Conservation (phyloP, 805 yeast genomes). For the Torulaspora quercuum region DNA sequence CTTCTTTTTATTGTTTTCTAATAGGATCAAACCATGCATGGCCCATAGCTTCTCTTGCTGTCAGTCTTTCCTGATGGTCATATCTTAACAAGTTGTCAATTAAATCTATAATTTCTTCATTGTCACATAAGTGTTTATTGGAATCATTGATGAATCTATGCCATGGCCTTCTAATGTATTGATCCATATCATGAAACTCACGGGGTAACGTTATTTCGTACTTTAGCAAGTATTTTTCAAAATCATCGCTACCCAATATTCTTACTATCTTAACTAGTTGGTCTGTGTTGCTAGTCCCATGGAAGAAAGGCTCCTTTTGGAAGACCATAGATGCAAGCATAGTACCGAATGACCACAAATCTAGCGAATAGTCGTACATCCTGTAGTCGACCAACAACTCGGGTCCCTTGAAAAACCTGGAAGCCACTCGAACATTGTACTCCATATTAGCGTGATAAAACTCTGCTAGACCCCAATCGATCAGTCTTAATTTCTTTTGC, state of each 20-base stretch:
- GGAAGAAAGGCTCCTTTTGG: conserved; percentile 87
- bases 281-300: conserved; percentile 86
- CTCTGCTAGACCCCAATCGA: conserved; percentile 96
- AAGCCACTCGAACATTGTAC: conserved; percentile 90
- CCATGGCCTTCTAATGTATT: conserved; percentile 86
- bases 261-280: conserved; percentile 86
- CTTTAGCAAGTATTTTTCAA: conserved; percentile 63
- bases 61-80: conserved; percentile 84
- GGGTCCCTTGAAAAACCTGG: conserved; percentile 91
- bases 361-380: conserved; percentile 87
- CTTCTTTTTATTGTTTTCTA: conserved; percentile 11
- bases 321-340: conserved; percentile 88
- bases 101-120: conserved; percentile 73
- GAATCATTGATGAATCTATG: conserved; percentile 62
- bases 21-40: conserved; percentile 44
- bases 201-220: conserved; percentile 67
- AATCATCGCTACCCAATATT: conserved; percentile 80
- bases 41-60: conserved; percentile 84
- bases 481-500: conserved; percentile 64
- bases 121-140: conserved; percentile 60
- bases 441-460: conserved; percentile 87
- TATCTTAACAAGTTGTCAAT: conserved; percentile 75
- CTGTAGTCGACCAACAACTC: conserved; percentile 82
- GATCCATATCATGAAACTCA: conserved; percentile 76
- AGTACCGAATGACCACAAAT: conserved; percentile 92